A percentile compares a stretch with the other conserved stretches of the same genome.
phyloP scores from a whole-genome alignment of 2,329 filamentous ascomycete genomes.

The Colletotrichum coccodes region DNA sequence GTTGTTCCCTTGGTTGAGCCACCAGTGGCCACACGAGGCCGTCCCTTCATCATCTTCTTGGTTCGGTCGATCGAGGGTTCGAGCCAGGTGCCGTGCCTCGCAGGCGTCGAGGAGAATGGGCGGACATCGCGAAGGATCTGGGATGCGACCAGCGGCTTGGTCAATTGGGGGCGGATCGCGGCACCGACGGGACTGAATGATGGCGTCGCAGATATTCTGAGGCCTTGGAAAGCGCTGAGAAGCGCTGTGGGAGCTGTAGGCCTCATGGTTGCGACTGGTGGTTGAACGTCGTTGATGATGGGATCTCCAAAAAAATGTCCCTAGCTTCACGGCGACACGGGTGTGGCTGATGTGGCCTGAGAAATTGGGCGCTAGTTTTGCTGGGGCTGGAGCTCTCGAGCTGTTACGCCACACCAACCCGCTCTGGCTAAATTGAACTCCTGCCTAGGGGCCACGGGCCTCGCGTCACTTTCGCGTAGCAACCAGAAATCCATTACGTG shows the following conservation, averaged over 20 bases:
- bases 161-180: conserved; percentile 42
- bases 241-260: conserved; percentile 55
- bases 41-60: conserved; percentile 91
- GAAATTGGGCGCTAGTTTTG: conserved; percentile 21
- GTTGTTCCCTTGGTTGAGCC: conserved; percentile 94
- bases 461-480: conserved; percentile 58
- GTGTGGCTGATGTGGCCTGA: conserved; percentile 38
- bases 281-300: conserved; percentile 36
- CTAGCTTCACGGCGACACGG: conserved; percentile 11
- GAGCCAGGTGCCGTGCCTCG: conserved; percentile 78
- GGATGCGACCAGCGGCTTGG: conserved; percentile 41
- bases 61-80: conserved; percentile 80
- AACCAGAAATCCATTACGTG: conserved; percentile 25
- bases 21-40: conserved; percentile 87
- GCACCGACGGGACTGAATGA: conserved; percentile 50
- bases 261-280: conserved; percentile 55
- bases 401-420: conserved; percentile 28
- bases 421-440: conserved; percentile 12
- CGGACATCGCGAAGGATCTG: conserved; percentile 60
- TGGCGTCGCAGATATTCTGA: conserved; percentile 55
- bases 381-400: conserved; percentile 34
- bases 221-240: conserved; percentile 60
- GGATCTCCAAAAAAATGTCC: conserved; percentile 46
- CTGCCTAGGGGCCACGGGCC: conserved; percentile 46
- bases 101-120: conserved; percentile 77